These are phyloP conservation scores for Zopfia rhizophila DNA, from an alignment of 2,329 filamentous ascomycete genomes.

Conservation along the genomic window DNA sequence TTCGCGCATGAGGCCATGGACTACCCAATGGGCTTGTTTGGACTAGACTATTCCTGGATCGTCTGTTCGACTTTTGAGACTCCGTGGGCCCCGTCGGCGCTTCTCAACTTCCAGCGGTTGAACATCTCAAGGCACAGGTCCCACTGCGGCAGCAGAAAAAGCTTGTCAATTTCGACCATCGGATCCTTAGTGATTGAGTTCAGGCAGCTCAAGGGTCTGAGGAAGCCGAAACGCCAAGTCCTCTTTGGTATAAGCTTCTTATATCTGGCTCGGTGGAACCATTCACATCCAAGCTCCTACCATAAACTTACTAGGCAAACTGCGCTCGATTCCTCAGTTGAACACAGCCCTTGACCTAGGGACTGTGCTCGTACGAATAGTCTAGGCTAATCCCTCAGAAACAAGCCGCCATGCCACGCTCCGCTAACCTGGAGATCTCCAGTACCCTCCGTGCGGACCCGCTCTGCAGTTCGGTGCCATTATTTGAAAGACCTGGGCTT, in stretches of 20 bases:
- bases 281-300: conserved; percentile 8
- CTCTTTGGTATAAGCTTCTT: conserved; percentile 13
- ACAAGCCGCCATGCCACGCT: conserved; percentile 6
- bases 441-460: conserved; percentile 26
- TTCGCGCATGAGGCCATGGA: background rate
- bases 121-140: background rate
- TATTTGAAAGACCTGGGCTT: conserved; percentile 25
- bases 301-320: conserved; percentile 16
- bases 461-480: conserved; percentile 15
- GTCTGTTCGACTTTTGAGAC: no score
- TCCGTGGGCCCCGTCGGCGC: no score
- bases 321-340: conserved; percentile 15
- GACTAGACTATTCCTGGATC: no score
- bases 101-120: background rate
- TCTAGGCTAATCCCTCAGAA: conserved; percentile 14
- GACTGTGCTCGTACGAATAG: no score
- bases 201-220: conserved; percentile 6
- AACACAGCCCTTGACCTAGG: conserved; percentile 14
- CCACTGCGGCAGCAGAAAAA: background rate
- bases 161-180: no score
- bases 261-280: conserved; percentile 9
- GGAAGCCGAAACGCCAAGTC: conserved; percentile 12
- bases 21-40: background rate
- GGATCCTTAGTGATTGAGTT: no score
- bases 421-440: conserved; percentile 8